These are phyloP conservation scores for Metarhizium guizhouense DNA, from an alignment of 2,329 filamentous ascomycete genomes.

Conservation along the genomic window DNA sequence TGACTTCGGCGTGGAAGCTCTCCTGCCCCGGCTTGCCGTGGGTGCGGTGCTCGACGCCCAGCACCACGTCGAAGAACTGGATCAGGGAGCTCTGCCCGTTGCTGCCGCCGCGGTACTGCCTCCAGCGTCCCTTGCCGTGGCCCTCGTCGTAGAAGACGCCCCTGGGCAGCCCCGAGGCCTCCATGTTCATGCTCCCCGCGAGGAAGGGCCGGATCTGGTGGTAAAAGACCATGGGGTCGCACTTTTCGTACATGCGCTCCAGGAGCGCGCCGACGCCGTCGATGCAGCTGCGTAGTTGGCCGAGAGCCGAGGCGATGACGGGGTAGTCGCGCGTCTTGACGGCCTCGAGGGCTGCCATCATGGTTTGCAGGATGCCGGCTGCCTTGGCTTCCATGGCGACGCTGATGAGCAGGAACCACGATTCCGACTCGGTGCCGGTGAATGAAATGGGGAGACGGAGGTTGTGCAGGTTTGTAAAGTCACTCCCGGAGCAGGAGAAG, in stretches of 20 bases:
- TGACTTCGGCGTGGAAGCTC: slow-evolving; percentile 57
- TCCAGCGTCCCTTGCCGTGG: slow-evolving; percentile 55
- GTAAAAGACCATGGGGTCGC: slow-evolving; percentile 82
- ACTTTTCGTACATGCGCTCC: slow-evolving; percentile 80
- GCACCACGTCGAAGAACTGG: slow-evolving; percentile 82
- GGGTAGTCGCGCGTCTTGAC: slow-evolving; percentile 51
- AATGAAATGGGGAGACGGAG: slow-evolving; percentile 71
- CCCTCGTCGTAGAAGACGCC: slow-evolving; percentile 81
- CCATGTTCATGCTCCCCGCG: slow-evolving; percentile 90
- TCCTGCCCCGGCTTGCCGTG: slow-evolving; percentile 25
- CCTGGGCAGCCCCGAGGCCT: slow-evolving; percentile 67
- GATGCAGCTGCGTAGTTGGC: slow-evolving; percentile 57
- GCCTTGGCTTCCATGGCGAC: slow-evolving; percentile 83
- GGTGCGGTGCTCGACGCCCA: slow-evolving; percentile 67
- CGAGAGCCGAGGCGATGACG: slow-evolving; percentile 54
- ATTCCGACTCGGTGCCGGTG: slow-evolving; percentile 81
- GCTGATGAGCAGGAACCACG: slow-evolving; percentile 89
- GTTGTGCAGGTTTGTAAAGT: slow-evolving; percentile 58
- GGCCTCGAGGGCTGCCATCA: slow-evolving; percentile 68
- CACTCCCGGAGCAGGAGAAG: slow-evolving; percentile 48
- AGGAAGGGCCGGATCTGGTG: slow-evolving; percentile 81
- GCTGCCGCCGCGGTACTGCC: slow-evolving; percentile 77
- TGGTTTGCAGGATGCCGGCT: slow-evolving; percentile 63
- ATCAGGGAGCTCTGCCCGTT: slow-evolving; percentile 91
- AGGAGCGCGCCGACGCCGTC: slow-evolving; percentile 59